Conservation (phyloP, 371 early-diverging fungal species). For the Thermomucor indicae-seudaticae region DNA sequence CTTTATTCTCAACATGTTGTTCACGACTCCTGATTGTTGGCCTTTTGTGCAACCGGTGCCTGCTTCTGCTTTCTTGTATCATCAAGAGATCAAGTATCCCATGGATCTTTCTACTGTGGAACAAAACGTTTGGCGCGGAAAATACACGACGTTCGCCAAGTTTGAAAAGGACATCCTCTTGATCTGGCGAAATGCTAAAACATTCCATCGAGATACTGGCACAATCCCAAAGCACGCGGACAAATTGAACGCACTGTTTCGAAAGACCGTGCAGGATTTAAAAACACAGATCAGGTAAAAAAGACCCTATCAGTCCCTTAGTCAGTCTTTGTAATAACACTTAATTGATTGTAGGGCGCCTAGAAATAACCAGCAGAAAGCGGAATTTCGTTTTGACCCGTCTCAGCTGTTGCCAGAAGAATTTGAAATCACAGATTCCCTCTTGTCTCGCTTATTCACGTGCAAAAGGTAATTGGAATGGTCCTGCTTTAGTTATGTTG, state of each 20-base stretch:
- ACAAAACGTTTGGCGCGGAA: conserved; percentile 34
- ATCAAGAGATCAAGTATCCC: conserved; percentile 31
- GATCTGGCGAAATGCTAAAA: conserved; percentile 42
- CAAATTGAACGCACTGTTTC: conserved; percentile 29
- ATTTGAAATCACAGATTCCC: conserved; percentile 8
- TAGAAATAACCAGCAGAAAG: neutral
- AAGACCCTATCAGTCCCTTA: neutral
- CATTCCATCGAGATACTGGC: conserved; percentile 31
- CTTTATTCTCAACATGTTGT: conserved; percentile 38
- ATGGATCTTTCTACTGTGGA: conserved; percentile 45
- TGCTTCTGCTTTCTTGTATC: conserved; percentile 27
- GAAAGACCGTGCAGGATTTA: conserved; percentile 28
- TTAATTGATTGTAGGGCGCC: neutral
- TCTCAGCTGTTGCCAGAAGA: conserved; percentile 16
- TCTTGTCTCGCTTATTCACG: conserved; percentile 11
- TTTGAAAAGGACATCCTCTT: conserved; percentile 41
- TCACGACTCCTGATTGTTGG: conserved; percentile 43
- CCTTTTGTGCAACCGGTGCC: conserved; percentile 46
- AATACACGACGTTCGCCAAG: conserved; percentile 37
- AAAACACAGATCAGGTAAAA: conserved; percentile 29
- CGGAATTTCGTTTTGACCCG: conserved; percentile 14
- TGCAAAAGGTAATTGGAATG: conserved; percentile 14
- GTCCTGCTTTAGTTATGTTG: no score
- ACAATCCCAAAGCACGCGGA: conserved; percentile 38
- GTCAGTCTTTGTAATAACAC: neutral